A percentile compares a stretch with the other conserved stretches of the same genome.
phyloP scores from a whole-genome alignment of 257 asterid species.

The Prunella vulgaris region DNA sequence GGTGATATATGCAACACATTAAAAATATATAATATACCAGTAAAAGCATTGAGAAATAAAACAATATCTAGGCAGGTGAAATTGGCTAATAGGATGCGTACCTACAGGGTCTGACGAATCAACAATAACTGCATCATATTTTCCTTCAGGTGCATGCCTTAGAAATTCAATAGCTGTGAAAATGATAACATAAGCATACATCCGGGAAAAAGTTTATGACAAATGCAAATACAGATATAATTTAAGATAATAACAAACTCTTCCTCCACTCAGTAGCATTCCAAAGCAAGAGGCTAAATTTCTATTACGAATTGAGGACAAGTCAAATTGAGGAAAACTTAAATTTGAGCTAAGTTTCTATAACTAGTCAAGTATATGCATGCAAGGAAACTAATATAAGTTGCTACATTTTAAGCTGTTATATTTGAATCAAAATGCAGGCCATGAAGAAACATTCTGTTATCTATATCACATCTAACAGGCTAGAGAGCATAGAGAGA shows the following conservation, averaged over 20 bases:
- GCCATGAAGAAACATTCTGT: no score
- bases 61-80: background rate
- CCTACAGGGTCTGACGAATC: constrained; percentile 99
- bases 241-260: background rate
- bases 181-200: constrained; percentile 6
- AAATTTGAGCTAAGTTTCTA: no score
- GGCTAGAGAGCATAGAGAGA: no score
- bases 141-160: constrained; percentile 60
- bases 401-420: background rate
- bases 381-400: background rate
- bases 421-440: background rate
- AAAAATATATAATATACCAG: background rate
- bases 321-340: no score
- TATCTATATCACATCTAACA: no score
- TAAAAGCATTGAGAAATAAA: background rate
- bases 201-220: background rate
- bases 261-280: background rate
- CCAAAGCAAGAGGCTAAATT: background rate
- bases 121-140: constrained; percentile 86
- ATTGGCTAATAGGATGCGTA: constrained; percentile 31
- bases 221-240: background rate
- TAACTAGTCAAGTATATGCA: background rate
- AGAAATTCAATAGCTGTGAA: constrained; percentile 77
- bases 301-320: background rate
- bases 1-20: background rate